phyloP scores from a whole-genome alignment of 768 basidiomycete species.

The Lactifluus piperatus region DNA sequence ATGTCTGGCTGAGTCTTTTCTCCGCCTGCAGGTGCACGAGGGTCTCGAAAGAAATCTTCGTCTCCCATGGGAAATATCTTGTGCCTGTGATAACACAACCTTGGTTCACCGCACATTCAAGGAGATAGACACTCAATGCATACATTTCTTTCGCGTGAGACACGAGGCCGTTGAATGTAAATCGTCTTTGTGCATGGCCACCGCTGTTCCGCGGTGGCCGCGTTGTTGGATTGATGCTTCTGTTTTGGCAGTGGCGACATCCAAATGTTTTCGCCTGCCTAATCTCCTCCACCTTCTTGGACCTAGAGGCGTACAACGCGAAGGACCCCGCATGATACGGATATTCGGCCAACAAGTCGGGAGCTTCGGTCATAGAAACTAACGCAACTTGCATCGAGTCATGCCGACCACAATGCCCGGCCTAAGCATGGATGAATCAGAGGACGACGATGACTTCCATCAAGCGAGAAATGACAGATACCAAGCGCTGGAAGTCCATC shows the following conservation, averaged over 20 bases:
- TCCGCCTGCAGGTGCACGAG: too few species aligned
- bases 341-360: background rate
- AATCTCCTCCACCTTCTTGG: background rate
- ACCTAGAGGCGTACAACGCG: background rate
- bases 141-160: conserved; percentile 60
- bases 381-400: conserved; percentile 7
- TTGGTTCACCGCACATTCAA: background rate
- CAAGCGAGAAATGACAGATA: background rate
- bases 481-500: conserved; percentile 17
- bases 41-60: conserved; percentile 19
- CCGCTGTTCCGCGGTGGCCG: background rate
- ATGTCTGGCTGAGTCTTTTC: background rate
- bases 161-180: conserved; percentile 47
- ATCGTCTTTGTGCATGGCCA: conserved; percentile 22
- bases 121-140: conserved; percentile 19
- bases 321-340: conserved; percentile 3
- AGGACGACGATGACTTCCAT: background rate
- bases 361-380: background rate
- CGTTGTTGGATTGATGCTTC: background rate
- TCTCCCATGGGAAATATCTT: conserved; percentile 17
- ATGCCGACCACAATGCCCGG: conserved; percentile 15
- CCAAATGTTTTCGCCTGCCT: conserved; percentile 14
- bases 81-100: conserved; percentile 35
- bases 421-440: background rate
- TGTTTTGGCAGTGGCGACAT: conserved; percentile 17